Base-by-base conservation (phyloP, 371 early-diverging fungal genomes). In the Mortierella sp. region DNA sequence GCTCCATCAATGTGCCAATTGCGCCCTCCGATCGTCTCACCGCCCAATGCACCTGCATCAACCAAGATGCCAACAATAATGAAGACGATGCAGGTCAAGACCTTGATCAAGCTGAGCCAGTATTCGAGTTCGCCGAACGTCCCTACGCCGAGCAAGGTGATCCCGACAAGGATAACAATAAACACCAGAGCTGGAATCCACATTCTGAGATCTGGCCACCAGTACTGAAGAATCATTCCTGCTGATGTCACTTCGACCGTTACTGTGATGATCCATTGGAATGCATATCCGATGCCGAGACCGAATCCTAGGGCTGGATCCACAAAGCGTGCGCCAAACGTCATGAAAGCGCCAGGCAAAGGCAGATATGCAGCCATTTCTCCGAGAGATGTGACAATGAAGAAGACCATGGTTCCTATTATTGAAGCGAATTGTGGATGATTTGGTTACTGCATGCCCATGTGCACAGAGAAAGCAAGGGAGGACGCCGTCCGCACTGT, bases 351-450 rank as follows among this genome's bases (percentile, higher is more conserved):
- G 10, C 95, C 96, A 8, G 94, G 85, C 2, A 93, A 86, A 1
- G 96, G 94, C 31, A 94, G 80, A 53, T 86, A 86, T 0, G 95
- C 90, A 12, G 94, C 82, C 92, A 96, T 92, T 78, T 95, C 96
- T 57, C 94, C 95, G 53, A 96, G 82, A 49, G 88, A 90, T 40
- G 91, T 90, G 80, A 92, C 86, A 56, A 94, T 90, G 57, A 91
- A 93, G 67, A 88, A 95, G 0, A 95, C 93, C 90, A 94, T 89
- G n/a, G 41, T 47, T 21, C 68, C 64, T 74, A 34, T 51, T 48
- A 10, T 17, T 14, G 19, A 29, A 44, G 16, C n/a, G n/a, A n/a
- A n/a, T n/a, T n/a, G n/a, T n/a, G n/a, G n/a, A 9, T 27, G 14
- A 31, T 12, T 43, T 21, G 9, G 14, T 41, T 25, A 29, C 22